Conservation (phyloP, 805 yeast genomes). For the Cyberlindnera samutprakarnensis region DNA sequence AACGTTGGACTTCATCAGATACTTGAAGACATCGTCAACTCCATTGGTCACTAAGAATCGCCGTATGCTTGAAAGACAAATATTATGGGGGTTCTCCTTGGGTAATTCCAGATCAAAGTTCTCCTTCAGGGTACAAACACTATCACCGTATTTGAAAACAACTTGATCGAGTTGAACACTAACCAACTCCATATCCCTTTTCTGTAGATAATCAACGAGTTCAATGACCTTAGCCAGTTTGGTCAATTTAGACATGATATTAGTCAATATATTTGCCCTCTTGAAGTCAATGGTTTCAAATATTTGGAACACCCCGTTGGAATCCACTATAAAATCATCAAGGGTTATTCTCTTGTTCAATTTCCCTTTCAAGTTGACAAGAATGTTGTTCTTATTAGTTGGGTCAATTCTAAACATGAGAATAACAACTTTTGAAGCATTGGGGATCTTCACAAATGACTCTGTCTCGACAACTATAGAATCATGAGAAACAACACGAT, state of each 20-base stretch:
- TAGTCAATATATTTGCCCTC: constrained; percentile 9
- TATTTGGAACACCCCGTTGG: constrained; percentile 16
- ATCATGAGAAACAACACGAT: constrained; percentile 5
- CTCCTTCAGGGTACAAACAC: constrained; percentile 17
- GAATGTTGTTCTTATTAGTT: constrained; percentile 18
- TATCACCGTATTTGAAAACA: constrained; percentile 20
- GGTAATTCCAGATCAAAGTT: constrained; percentile 18
- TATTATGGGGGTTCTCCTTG: constrained; percentile 17
- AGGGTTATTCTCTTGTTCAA: constrained; percentile 13
- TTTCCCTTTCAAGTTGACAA: constrained; percentile 29
- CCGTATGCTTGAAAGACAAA: constrained; percentile 18
- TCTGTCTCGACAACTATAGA: constrained; percentile 27
- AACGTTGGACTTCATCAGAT: constrained; percentile 15
- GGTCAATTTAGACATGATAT: constrained; percentile 12
- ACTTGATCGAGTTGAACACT: constrained; percentile 20
- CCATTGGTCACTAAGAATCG: constrained; percentile 16
- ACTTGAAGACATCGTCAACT: constrained; percentile 13
- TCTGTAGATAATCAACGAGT: constrained; percentile 16
- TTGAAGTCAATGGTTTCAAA: constrained; percentile 14
- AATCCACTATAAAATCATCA: constrained; percentile 15
- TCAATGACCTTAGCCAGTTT: constrained; percentile 20
- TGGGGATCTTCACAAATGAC: constrained; percentile 28
- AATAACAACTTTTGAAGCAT: constrained; percentile 28
- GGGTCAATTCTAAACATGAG: constrained; percentile 21
- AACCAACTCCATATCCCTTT: constrained; percentile 16